A percentile compares a stretch with the other conserved stretches of the same genome.
phyloP scores from a whole-genome alignment of 768 basidiomycete genomes.

The Tulasnella sp. region DNA sequence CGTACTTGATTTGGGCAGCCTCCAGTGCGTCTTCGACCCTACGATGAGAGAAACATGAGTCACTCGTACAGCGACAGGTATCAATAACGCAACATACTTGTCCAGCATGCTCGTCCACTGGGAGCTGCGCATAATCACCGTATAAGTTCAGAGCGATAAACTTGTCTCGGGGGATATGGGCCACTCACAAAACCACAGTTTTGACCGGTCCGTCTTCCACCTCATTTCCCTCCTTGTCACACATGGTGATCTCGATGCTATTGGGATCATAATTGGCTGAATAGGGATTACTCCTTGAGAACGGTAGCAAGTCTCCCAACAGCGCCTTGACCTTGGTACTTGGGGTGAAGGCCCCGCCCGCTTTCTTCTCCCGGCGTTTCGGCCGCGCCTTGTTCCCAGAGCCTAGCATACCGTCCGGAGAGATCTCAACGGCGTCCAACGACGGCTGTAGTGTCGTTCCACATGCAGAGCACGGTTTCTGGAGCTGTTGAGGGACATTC shows the following conservation, averaged over 20 bases:
- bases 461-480: constrained; percentile 66
- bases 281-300: constrained; percentile 74
- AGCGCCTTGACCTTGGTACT: constrained; percentile 87
- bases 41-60: constrained; percentile 18
- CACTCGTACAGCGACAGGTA: neutral
- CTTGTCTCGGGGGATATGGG: neutral
- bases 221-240: constrained; percentile 60
- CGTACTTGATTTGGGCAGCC: constrained; percentile 69
- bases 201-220: constrained; percentile 65
- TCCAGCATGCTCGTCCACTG: constrained; percentile 94
- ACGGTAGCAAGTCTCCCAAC: constrained; percentile 64
- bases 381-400: constrained; percentile 19
- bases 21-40: constrained; percentile 87
- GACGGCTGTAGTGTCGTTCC: constrained; percentile 48
- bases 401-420: constrained; percentile 38
- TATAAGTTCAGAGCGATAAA: neutral
- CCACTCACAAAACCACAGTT: constrained; percentile 87
- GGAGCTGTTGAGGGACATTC: constrained; percentile 44
- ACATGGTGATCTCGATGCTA: constrained; percentile 62
- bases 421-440: constrained; percentile 73
- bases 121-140: constrained; percentile 39
- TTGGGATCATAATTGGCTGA: constrained; percentile 79
- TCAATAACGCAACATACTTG: constrained; percentile 41
- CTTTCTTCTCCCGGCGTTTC: constrained; percentile 14
- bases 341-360: constrained; percentile 42